Evolutionary conservation across 2,329 filamentous ascomycete species (phyloP).

Genomic region (Exophiala bonariae): DNA sequence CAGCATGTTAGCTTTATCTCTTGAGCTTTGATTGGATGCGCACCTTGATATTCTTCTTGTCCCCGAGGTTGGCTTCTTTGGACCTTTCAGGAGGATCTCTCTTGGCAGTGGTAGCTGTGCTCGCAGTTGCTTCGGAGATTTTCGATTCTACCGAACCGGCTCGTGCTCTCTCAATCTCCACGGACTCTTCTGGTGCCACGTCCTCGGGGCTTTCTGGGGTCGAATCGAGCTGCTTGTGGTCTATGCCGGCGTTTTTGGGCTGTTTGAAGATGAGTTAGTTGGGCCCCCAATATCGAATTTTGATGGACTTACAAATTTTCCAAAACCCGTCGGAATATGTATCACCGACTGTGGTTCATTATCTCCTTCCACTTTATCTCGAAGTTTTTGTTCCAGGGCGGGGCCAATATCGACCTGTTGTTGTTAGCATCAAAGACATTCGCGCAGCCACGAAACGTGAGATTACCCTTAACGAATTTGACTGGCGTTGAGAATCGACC

Average conservation of each 20-base stretch:
- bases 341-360: conserved; percentile 77
- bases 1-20: no score
- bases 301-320: conserved; percentile 56
- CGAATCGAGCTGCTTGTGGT: background rate
- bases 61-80: no score
- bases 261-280: background rate
- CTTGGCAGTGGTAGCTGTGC: conserved; percentile 4
- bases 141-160: conserved; percentile 18
- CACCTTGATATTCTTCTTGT: background rate
- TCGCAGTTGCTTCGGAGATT: conserved; percentile 22
- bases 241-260: background rate
- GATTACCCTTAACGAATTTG: conserved; percentile 7
- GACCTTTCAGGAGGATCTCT: background rate
- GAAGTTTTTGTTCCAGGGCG: conserved; percentile 26
- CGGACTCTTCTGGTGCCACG: background rate
- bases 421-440: conserved; percentile 29
- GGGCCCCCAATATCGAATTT: background rate
- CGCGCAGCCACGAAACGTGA: background rate
- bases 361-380: conserved; percentile 64
- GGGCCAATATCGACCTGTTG: conserved; percentile 48
- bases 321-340: conserved; percentile 82
- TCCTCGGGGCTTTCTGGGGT: conserved; percentile 5
- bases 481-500: conserved; percentile 1
- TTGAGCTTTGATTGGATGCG: background rate
- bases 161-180: conserved; percentile 17